Percentiles rank a stretch among this genome's conserved stretches.
phyloP scores from a whole-genome alignment of 2,329 filamentous ascomycete genomes.

The Bipolaris oryzae region DNA sequence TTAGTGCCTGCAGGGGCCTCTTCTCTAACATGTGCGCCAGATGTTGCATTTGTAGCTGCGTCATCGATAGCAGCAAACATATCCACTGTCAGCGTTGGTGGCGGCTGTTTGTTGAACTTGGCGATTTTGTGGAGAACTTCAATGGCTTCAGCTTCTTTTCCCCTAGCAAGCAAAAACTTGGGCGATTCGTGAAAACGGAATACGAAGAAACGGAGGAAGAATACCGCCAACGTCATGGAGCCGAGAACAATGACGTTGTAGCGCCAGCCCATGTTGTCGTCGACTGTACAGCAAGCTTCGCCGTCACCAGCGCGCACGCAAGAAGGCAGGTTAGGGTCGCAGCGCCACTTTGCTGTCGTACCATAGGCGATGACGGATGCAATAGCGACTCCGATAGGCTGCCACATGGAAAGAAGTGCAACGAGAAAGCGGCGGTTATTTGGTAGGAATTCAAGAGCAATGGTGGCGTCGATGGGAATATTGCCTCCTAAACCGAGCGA shows the following conservation, averaged over 20 bases:
- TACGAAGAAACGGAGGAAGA: constrained; percentile 37
- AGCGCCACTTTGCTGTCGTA: constrained; percentile 39
- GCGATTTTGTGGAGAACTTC: constrained; percentile 37
- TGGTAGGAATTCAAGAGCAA: constrained; percentile 35
- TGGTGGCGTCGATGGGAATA: constrained; percentile 37
- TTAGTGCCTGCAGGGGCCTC: constrained; percentile 10
- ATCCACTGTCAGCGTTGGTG: constrained; percentile 31
- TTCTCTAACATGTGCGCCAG: background rate
- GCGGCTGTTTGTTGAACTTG: constrained; percentile 34
- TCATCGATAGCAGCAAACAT: constrained; percentile 37
- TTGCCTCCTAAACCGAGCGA: constrained; percentile 37
- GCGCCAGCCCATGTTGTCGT: constrained; percentile 41
- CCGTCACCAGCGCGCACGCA: constrained; percentile 17
- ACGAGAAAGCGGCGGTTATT: constrained; percentile 38
- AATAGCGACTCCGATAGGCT: constrained; percentile 35
- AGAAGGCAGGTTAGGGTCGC: constrained; percentile 24
- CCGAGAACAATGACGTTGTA: constrained; percentile 39
- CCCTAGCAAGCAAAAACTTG: constrained; percentile 35
- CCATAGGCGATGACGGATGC: constrained; percentile 38
- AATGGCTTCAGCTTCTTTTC: constrained; percentile 35
- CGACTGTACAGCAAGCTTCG: constrained; percentile 12
- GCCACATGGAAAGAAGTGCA: constrained; percentile 40
- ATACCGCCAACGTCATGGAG: constrained; percentile 33
- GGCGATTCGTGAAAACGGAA: constrained; percentile 40
- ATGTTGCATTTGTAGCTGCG: constrained; percentile 6